Base-by-base conservation (phyloP, 2,329 filamentous ascomycete species). In the Apiospora marii region DNA sequence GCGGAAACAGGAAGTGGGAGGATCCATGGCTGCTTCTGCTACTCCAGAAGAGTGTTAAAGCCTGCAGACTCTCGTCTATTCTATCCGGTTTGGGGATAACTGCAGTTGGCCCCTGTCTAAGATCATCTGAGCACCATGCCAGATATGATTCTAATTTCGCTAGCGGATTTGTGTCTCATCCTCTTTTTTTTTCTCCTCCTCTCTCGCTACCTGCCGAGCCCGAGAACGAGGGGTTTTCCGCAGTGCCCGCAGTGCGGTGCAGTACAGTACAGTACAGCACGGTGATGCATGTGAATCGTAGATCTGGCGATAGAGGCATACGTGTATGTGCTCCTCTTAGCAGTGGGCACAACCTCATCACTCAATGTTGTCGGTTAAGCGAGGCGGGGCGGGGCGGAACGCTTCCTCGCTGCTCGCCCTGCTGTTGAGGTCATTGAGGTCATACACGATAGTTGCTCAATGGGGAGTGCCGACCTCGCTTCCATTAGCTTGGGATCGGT, bases 81-180 rank as follows among this genome's bases (percentile, higher is more conserved):
- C 30, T 64, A 41, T 64, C 58, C 58, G 58, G 2, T 41, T 64
- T 41, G 34, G 53, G 58, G 34, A n/a, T 64, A 64, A 41, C 34
- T 19, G 22, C 8, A 64, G 34, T 41, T 10, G 3, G 41, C 34
- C 34, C 58, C 4, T 64, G 58, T 64, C 58, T 64, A 24, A 64
- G 58, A 64, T 64, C 58, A 64, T 64, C 58, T 41, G 58, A n/a
- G 58, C 58, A 6, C 58, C 22, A 41, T 64, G 58, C 58, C 58
- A n/a, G 34, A 14, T 64, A 14, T 64, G 34, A 19, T 41, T 7
- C 30, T 12, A 64, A 64, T 64, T 64, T 64, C 58, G 19, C 58
- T 64, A 41, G 58, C 30, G 37, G 19, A 2, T 41, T 14, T 41
- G 5, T 64, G 34, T 41, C 34, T 64, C 58, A n/a, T 64, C 13